These are phyloP conservation scores for Cyberlindnera veronae DNA, from an alignment of 805 yeast species.

Conservation along the genomic window DNA sequence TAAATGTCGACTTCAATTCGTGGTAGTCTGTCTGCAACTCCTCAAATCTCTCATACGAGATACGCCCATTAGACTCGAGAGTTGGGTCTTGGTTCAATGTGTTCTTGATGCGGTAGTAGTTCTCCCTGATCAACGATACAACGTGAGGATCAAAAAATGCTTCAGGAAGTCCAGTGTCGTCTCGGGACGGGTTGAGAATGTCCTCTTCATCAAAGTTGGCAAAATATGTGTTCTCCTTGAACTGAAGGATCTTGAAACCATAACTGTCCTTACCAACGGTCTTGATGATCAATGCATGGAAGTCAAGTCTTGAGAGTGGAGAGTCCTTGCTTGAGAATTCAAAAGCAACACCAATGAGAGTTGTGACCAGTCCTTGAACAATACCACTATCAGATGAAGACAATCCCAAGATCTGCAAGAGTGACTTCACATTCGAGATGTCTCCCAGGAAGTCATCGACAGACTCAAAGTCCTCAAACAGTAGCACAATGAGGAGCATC, in stretches of 20 bases:
- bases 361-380: conserved; percentile 69
- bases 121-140: conserved; percentile 64
- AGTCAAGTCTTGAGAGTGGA: conserved; percentile 55
- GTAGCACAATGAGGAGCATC: conserved; percentile 70
- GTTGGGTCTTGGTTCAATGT: conserved; percentile 74
- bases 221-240: conserved; percentile 57
- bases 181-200: conserved; percentile 51
- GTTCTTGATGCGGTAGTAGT: conserved; percentile 60
- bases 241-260: conserved; percentile 65
- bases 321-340: conserved; percentile 67
- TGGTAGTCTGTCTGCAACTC: conserved; percentile 29
- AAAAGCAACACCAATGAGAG: conserved; percentile 71
- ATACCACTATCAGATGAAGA: conserved; percentile 48
- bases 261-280: conserved; percentile 82
- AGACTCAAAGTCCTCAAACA: conserved; percentile 72
- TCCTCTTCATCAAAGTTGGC: conserved; percentile 52
- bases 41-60: conserved; percentile 54
- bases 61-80: conserved; percentile 61
- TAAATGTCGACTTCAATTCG: conserved; percentile 36
- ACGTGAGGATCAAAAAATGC: conserved; percentile 69
- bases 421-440: conserved; percentile 57
- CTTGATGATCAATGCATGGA: conserved; percentile 59
- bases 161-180: conserved; percentile 83
- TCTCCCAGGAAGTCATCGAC: conserved; percentile 74
- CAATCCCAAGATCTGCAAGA: conserved; percentile 62